Conservation (phyloP, 352 stramenopile genomes). For the Globisporangium okanoganense region DNA sequence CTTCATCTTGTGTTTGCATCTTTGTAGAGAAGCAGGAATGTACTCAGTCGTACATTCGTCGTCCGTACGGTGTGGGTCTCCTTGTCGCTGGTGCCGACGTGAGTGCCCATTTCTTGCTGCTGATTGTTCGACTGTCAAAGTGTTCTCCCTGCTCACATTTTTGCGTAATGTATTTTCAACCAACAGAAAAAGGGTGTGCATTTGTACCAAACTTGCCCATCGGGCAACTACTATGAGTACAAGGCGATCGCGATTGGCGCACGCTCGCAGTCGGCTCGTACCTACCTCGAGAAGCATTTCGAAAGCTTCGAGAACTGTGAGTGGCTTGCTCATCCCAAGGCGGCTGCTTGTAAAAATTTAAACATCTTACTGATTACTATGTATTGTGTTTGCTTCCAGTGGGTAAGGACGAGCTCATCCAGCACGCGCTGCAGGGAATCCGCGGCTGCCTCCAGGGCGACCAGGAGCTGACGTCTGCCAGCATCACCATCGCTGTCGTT, state of each 20-base stretch:
- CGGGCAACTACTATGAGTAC: slow-evolving; percentile 99
- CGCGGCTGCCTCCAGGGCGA: slow-evolving; percentile 95
- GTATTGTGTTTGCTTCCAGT: slow-evolving; percentile 48
- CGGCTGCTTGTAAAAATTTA: no score
- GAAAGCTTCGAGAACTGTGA: slow-evolving; percentile 88
- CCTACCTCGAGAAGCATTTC: slow-evolving; percentile 99
- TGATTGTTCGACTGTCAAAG: background rate
- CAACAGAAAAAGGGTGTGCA: slow-evolving; percentile 95
- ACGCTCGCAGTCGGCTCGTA: slow-evolving; percentile 95
- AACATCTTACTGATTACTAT: no score
- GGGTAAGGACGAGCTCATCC: slow-evolving; percentile 95
- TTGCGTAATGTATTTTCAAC: slow-evolving; percentile 6
- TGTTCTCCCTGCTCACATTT: slow-evolving; percentile 10
- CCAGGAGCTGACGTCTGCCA: slow-evolving; percentile 93
- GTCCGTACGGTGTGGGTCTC: slow-evolving; percentile 98
- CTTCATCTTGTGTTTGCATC: background rate
- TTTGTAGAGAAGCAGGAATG: slow-evolving; percentile 93
- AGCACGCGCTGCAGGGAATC: slow-evolving; percentile 96
- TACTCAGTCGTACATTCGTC: slow-evolving; percentile 98
- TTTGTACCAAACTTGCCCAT: slow-evolving; percentile 98
- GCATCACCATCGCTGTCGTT: slow-evolving; percentile 93
- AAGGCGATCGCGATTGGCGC: slow-evolving; percentile 97
- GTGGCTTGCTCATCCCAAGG: slow-evolving; percentile 20
- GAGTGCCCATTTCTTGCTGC: slow-evolving; percentile 24
- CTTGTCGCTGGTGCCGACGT: slow-evolving; percentile 91